phyloP scores from a whole-genome alignment of 371 early-diverging fungal species.

The Mucor irregularis region DNA sequence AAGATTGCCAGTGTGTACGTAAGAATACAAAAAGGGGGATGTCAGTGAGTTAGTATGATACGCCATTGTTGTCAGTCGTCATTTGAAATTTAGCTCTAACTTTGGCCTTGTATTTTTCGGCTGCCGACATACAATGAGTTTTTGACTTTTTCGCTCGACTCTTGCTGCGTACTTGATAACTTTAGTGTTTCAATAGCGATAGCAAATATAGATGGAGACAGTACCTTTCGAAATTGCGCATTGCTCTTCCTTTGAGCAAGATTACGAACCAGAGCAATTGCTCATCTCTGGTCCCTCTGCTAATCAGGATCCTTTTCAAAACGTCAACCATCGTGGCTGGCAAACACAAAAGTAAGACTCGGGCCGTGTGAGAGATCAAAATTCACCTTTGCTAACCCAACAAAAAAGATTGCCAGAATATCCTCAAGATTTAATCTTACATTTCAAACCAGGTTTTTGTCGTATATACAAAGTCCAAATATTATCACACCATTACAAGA shows the following conservation, averaged over 20 bases:
- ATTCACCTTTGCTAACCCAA: background rate
- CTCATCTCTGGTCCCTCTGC: conserved; percentile 28
- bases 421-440: conserved; percentile 72
- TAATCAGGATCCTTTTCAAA: background rate
- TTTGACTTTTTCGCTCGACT: background rate
- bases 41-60: background rate
- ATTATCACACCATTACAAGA: conserved; percentile 81
- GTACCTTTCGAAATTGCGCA: conserved; percentile 25
- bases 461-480: conserved; percentile 70
- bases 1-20: background rate
- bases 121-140: conserved; percentile 25
- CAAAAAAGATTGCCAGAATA: conserved; percentile 54
- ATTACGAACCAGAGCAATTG: conserved; percentile 34
- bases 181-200: background rate
- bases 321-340: conserved; percentile 40
- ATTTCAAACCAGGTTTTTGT: conserved; percentile 56
- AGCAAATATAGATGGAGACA: background rate
- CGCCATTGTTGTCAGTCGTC: background rate
- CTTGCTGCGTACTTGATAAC: background rate
- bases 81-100: conserved; percentile 26
- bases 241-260: conserved; percentile 40
- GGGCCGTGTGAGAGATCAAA: background rate
- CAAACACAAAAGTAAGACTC: conserved; percentile 43
- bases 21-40: background rate
- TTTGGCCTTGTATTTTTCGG: conserved; percentile 43